These are phyloP conservation scores for Neopestalotiopsis clavispora DNA, from an alignment of 2,329 filamentous ascomycete genomes.

Conservation along the genomic window DNA sequence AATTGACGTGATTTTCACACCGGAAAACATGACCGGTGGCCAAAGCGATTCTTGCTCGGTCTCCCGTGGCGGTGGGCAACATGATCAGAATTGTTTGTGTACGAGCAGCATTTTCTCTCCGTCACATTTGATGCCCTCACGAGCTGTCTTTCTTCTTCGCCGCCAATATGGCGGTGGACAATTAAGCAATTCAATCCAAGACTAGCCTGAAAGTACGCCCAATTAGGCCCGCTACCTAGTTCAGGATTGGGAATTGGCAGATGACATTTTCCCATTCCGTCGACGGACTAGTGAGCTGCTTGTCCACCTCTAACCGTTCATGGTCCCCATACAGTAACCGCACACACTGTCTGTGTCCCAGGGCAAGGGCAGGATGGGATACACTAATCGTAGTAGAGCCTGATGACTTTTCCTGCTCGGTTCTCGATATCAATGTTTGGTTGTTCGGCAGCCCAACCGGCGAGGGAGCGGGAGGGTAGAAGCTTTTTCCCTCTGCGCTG, in stretches of 20 bases:
- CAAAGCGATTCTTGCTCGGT: no score
- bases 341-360: neutral
- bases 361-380: neutral
- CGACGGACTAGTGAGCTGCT: neutral
- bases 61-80: no score
- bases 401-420: neutral
- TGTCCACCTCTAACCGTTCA: constrained; percentile 6
- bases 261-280: constrained; percentile 2
- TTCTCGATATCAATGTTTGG: neutral
- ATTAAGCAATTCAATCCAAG: neutral
- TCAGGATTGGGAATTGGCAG: constrained; percentile 4
- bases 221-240: neutral
- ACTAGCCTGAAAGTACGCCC: neutral
- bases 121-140: no score
- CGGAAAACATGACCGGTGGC: no score
- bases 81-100: no score
- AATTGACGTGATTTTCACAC: neutral
- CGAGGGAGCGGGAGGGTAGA: neutral
- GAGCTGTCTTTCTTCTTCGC: no score
- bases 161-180: neutral
- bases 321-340: constrained; percentile 7
- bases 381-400: neutral
- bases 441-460: constrained; percentile 7
- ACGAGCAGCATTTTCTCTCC: no score
- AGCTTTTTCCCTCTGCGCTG: neutral